Base-by-base conservation (phyloP, 805 yeast genomes). In the Saccharomycopsis vini region DNA sequence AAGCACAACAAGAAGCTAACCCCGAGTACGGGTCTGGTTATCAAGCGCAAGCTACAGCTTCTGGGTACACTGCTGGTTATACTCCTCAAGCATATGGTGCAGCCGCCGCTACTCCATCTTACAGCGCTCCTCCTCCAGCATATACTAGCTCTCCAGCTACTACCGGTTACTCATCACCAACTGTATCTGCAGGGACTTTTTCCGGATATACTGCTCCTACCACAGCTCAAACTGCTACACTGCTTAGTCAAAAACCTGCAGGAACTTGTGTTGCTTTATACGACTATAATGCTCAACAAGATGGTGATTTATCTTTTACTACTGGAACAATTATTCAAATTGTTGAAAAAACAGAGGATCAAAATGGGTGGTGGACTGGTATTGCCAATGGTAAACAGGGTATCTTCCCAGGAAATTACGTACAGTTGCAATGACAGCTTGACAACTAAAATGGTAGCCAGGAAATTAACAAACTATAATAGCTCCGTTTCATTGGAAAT, bases 301-400 rank as follows among this genome's bases (percentile, higher is more conserved):
- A 74, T 26, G 97, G 97, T 19, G 98, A 92, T 59, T 70, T 92
- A 57, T 64, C 83, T 16, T 86, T 92, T 67, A 72, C 79, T 28
- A 95, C 95, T 0, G 98, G 97, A 19, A 82, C 89, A 18, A 73
- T 78, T 24, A 89, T 92, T 52, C 84, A 85, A 54, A 71, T 92
- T 47, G 75, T 88, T 3, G 84, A 87, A 58, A 79, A 86, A 56
- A 82, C 95, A 1, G 69, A 75, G 0, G 95, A 88, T 59, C 72
- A 79, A 42, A 87, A 86, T 56, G 98, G 95, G 4, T 92, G 98
- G 98, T 92, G 98, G 98, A 87, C 96, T 0, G 98, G 98, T 12
- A 65, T 71, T 32, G 66, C 73, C 50, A 85, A 87, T 54, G 97
- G 96, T 6, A 81, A 71, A 47, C 79, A 81, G 47, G 98, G 98